A percentile compares a stretch with the other conserved stretches of the same genome.
Evolutionary conservation across 2,329 filamentous ascomycete genomes (phyloP).

Genomic region (Aspergillus luchuensis): DNA sequence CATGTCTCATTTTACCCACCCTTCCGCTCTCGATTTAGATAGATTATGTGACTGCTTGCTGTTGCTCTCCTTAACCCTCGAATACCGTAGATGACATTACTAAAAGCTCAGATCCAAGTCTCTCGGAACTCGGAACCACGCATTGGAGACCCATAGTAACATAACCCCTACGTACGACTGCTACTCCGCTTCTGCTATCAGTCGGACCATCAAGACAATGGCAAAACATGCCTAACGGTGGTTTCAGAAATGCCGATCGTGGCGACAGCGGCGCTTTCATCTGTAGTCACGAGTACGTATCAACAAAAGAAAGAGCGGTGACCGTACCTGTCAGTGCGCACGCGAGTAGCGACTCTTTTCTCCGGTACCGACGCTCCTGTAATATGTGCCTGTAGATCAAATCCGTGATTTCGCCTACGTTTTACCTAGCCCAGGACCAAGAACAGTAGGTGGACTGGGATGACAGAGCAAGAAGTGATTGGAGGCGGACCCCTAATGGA

Average conservation of each 20-base stretch:
- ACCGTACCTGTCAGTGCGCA: background rate
- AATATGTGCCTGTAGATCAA: background rate
- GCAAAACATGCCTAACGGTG: background rate
- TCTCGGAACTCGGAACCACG: background rate
- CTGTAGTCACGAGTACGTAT: background rate
- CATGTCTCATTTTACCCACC: background rate
- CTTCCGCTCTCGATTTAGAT: background rate
- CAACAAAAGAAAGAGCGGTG: background rate
- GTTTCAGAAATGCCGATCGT: background rate
- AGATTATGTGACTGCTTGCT: background rate
- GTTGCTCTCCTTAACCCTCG: background rate
- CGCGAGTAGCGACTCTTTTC: background rate
- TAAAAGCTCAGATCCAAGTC: background rate
- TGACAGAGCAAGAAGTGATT: background rate
- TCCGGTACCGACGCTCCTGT: background rate
- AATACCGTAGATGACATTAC: background rate
- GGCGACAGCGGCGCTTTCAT: background rate
- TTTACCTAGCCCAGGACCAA: background rate
- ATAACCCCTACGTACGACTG: background rate
- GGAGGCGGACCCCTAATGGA: background rate
- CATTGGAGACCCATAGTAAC: background rate
- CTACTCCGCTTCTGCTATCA: background rate
- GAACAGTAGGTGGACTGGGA: background rate
- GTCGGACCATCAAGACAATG: background rate
- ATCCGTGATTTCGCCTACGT: background rate